Conservation (phyloP, 2,329 filamentous ascomycete genomes). For the Trichoderma harzianum region DNA sequence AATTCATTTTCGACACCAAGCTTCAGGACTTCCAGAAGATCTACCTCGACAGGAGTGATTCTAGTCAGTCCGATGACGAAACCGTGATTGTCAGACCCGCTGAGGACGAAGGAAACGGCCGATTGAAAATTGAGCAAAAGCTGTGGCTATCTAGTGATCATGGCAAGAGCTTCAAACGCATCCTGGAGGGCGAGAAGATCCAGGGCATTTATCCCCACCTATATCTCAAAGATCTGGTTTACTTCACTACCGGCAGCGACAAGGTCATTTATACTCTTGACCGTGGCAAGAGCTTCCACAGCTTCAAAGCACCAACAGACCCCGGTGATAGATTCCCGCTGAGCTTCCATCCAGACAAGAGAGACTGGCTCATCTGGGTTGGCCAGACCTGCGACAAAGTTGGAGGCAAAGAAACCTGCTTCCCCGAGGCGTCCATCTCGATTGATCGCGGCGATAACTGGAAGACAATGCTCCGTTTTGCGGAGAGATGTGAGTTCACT, state of each 20-base stretch:
- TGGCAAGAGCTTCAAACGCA: constrained; percentile 77
- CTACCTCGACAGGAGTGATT: constrained; percentile 76
- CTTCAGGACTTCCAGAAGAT: constrained; percentile 52
- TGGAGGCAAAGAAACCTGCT: constrained; percentile 56
- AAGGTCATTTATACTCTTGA: constrained; percentile 77
- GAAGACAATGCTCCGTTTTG: constrained; percentile 70
- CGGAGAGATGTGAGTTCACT: constrained; percentile 83
- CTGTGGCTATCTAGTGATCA: constrained; percentile 79
- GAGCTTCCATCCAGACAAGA: constrained; percentile 78
- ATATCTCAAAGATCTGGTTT: constrained; percentile 81
- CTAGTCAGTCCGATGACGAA: constrained; percentile 65
- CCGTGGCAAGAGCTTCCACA: constrained; percentile 68
- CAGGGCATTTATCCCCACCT: constrained; percentile 70
- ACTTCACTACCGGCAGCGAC: constrained; percentile 62
- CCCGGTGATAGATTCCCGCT: constrained; percentile 46
- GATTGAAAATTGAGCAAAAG: constrained; percentile 44
- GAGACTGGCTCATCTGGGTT: constrained; percentile 90
- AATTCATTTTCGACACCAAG: constrained; percentile 60
- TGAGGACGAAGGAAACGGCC: constrained; percentile 30
- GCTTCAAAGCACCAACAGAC: constrained; percentile 66
- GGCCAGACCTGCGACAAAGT: constrained; percentile 65
- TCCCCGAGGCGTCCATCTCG: constrained; percentile 71
- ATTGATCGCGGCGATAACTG: constrained; percentile 78
- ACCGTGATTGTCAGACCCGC: constrained; percentile 58
- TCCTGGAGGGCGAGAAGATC: constrained; percentile 68